A percentile compares a stretch with the other conserved stretches of the same genome.
These are phyloP conservation scores for Colletotrichum trifolii DNA, from an alignment of 2,329 filamentous ascomycete genomes.

Conservation along the genomic window DNA sequence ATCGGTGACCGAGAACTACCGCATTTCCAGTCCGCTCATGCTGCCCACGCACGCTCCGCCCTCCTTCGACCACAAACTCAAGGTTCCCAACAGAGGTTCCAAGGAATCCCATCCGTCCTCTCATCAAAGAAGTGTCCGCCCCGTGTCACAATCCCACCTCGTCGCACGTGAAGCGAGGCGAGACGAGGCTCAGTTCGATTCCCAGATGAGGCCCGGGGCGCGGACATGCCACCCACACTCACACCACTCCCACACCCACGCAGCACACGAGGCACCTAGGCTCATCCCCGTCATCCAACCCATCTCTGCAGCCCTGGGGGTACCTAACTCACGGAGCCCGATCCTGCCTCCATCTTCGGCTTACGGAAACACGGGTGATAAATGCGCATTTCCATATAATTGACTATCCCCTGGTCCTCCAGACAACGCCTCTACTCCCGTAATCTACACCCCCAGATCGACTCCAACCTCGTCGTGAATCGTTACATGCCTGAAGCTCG, in stretches of 20 bases:
- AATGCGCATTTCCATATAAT: slow-evolving; percentile 15
- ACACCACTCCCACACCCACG: not conserved
- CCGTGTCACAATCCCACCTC: not conserved
- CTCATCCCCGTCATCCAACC: not conserved
- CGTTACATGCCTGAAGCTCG: not conserved
- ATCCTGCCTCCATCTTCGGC: slow-evolving; percentile 6
- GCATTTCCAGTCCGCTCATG: not conserved
- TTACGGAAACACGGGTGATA: not conserved
- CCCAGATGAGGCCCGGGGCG: not conserved
- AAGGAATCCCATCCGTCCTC: slow-evolving; percentile 10
- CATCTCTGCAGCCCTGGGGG: not conserved
- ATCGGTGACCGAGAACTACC: slow-evolving; percentile 3
- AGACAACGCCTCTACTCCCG: not conserved
- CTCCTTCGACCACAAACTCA: slow-evolving; percentile 2
- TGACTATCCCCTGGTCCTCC: not conserved
- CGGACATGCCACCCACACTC: not conserved
- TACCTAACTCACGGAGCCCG: too few species aligned
- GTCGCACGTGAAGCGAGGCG: not conserved
- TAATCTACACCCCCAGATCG: not conserved
- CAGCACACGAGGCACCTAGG: not conserved
- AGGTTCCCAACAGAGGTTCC: not conserved
- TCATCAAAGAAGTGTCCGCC: slow-evolving; percentile 6
- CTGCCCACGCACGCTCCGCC: not conserved
- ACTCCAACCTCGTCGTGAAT: not conserved
- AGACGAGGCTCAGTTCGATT: not conserved